A percentile compares a stretch with the other conserved stretches of the same genome.
Evolutionary conservation across 2,329 filamentous ascomycete species (phyloP).

Genomic region (Stagonosporopsis cucurbitacearum): DNA sequence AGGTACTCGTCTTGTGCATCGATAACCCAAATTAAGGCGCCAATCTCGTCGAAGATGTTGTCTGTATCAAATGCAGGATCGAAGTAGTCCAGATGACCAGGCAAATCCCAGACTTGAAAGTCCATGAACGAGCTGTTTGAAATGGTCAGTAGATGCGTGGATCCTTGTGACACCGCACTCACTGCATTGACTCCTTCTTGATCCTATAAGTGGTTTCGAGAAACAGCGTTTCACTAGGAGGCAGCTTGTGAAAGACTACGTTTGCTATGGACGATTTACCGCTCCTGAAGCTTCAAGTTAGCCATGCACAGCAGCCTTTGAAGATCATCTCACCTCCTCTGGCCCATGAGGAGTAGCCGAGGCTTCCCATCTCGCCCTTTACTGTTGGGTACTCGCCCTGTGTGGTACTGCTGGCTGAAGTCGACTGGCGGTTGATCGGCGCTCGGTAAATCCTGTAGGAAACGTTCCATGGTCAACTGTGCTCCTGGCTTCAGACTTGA

Average conservation of each 20-base stretch:
- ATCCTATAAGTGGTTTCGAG: conserved; percentile 93
- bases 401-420: conserved; percentile 50
- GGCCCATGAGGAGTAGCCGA: conserved; percentile 89
- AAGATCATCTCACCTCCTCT: conserved; percentile 72
- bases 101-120: conserved; percentile 98
- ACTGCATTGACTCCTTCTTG: conserved; percentile 96
- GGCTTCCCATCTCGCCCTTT: conserved; percentile 72
- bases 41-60: conserved; percentile 91
- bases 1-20: conserved; percentile 98
- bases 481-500: conserved; percentile 48
- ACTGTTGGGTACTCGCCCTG: conserved; percentile 54
- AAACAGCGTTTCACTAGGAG: conserved; percentile 93
- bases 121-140: conserved; percentile 90
- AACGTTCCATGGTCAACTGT: conserved; percentile 52
- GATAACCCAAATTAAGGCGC: conserved; percentile 96
- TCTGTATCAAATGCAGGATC: conserved; percentile 90
- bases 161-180: conserved; percentile 45
- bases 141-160: conserved; percentile 7
- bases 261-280: conserved; percentile 98
- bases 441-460: conserved; percentile 52
- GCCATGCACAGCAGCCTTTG: background rate
- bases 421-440: conserved; percentile 50
- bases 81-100: conserved; percentile 91
- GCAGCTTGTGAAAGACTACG: conserved; percentile 98
- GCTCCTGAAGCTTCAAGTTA: conserved; percentile 66